Percentiles rank a stretch among this genome's conserved stretches.
These are phyloP conservation scores for Trametes sp. DNA, from an alignment of 1,284 basidiomycete genomes.

Conservation along the genomic window DNA sequence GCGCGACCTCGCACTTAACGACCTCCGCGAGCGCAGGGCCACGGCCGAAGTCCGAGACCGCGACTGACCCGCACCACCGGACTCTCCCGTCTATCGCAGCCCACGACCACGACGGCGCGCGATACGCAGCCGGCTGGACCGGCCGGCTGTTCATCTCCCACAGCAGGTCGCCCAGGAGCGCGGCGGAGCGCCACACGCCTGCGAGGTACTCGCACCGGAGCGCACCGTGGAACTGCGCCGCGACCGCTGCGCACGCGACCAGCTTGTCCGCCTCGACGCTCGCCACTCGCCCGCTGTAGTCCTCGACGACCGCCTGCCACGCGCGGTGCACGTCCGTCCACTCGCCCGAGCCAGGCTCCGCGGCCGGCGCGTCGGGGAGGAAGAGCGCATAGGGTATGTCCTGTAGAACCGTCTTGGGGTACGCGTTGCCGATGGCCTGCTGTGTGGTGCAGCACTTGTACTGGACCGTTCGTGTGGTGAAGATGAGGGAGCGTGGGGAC, in stretches of 20 bases:
- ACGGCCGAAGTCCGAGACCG: background rate
- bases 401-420: background rate
- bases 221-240: slow-evolving; percentile 23
- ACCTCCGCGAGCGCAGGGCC: background rate
- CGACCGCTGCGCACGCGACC: slow-evolving; percentile 24
- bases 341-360: background rate
- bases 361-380: background rate
- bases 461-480: slow-evolving; percentile 24
- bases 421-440: slow-evolving; percentile 19
- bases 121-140: slow-evolving; percentile 1
- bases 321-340: slow-evolving; percentile 7
- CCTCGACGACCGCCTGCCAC: slow-evolving; percentile 20
- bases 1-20: background rate
- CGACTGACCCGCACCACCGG: background rate
- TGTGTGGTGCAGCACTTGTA: slow-evolving; percentile 20
- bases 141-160: slow-evolving; percentile 4
- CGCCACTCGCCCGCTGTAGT: slow-evolving; percentile 24
- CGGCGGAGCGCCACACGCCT: background rate
- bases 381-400: slow-evolving; percentile 21
- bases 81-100: slow-evolving; percentile 3
- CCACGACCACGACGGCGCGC: slow-evolving; percentile 31
- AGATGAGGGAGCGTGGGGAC: slow-evolving; percentile 23
- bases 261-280: slow-evolving; percentile 24
- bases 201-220: slow-evolving; percentile 23
- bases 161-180: slow-evolving; percentile 21